A percentile compares a stretch with the other conserved stretches of the same genome.
phyloP scores from a whole-genome alignment of 768 basidiomycete species.

The Pleurotus tuber-regium region DNA sequence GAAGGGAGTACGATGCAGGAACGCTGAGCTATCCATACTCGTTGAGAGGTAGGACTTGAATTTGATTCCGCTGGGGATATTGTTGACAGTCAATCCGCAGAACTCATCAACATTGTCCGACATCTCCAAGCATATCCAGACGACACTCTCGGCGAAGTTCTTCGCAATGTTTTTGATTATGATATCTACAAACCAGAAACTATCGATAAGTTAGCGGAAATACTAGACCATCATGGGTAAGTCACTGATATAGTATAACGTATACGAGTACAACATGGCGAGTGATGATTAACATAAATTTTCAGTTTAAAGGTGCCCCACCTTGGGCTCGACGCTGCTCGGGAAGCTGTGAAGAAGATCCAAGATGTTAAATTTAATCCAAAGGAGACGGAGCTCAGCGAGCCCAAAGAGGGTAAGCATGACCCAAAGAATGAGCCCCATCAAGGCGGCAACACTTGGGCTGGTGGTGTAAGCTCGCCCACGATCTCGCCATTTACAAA shows the following conservation, averaged over 20 bases:
- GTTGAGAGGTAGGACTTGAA: conserved; percentile 48
- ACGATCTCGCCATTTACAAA: not conserved
- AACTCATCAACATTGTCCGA: conserved; percentile 62
- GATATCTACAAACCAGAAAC: conserved; percentile 67
- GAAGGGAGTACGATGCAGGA: conserved; percentile 56
- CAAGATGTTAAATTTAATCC: conserved; percentile 59
- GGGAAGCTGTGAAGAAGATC: conserved; percentile 49
- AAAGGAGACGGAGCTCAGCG: conserved; percentile 39
- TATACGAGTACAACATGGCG: no score
- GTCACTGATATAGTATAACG: conserved; percentile 15
- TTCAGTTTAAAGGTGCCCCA: conserved; percentile 49
- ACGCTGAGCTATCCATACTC: conserved; percentile 66
- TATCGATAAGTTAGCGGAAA: conserved; percentile 56
- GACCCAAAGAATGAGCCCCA: conserved; percentile 54
- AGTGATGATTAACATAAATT: no score
- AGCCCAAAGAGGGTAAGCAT: conserved; percentile 62
- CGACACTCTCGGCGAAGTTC: conserved; percentile 54
- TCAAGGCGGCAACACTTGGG: conserved; percentile 60
- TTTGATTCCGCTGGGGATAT: not conserved
- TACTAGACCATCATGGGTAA: conserved; percentile 60
- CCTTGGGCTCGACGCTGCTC: conserved; percentile 56
- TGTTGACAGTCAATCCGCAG: conserved; percentile 25
- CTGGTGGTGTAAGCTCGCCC: conserved; percentile 52
- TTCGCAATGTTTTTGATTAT: conserved; percentile 70
- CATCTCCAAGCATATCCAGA: conserved; percentile 61